Percentiles rank a stretch among this genome's conserved stretches.
These are phyloP conservation scores for Ocimum tenuiflorum DNA, from an alignment of 257 asterid genomes.

Conservation along the genomic window DNA sequence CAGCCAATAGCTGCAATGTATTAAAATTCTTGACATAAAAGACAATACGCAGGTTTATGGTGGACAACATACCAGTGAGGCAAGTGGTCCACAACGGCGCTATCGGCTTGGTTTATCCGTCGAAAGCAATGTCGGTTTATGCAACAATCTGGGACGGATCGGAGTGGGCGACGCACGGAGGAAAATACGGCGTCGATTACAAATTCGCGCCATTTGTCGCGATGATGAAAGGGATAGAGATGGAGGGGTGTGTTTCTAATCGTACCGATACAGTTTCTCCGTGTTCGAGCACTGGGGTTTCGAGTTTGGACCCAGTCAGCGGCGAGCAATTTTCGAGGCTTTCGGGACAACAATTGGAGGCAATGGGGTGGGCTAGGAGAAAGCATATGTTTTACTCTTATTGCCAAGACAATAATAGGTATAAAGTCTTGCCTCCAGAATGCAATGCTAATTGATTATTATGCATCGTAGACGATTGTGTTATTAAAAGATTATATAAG, in stretches of 20 bases:
- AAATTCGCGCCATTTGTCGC: slow-evolving; percentile 51
- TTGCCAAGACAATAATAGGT: slow-evolving; percentile 67
- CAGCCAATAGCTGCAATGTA: too few species aligned
- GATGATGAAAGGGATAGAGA: slow-evolving; percentile 40
- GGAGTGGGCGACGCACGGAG: slow-evolving; percentile 89
- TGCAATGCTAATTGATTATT: slow-evolving; percentile 54
- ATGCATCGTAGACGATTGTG: too few species aligned
- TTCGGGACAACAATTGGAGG: slow-evolving; percentile 49
- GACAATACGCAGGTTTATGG: slow-evolving; percentile 54
- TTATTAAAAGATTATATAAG: too few species aligned
- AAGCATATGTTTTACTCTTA: slow-evolving; percentile 80
- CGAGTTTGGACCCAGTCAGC: slow-evolving; percentile 65
- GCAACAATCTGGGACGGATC: slow-evolving; percentile 87
- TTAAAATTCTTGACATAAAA: too few species aligned
- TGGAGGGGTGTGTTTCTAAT: slow-evolving; percentile 56
- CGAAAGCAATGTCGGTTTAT: slow-evolving; percentile 68
- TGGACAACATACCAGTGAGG: slow-evolving; percentile 74
- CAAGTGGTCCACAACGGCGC: slow-evolving; percentile 52
- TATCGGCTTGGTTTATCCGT: slow-evolving; percentile 55
- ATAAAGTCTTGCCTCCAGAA: slow-evolving; percentile 63
- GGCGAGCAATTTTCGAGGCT: slow-evolving; percentile 60
- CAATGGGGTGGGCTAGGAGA: slow-evolving; percentile 63
- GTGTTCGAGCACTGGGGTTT: slow-evolving; percentile 42
- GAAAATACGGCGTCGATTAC: slow-evolving; percentile 73
- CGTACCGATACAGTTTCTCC: slow-evolving; percentile 21